Evolutionary conservation across 306 rosid species (phyloP).

Genomic region (Echinosophora koreensis): DNA sequence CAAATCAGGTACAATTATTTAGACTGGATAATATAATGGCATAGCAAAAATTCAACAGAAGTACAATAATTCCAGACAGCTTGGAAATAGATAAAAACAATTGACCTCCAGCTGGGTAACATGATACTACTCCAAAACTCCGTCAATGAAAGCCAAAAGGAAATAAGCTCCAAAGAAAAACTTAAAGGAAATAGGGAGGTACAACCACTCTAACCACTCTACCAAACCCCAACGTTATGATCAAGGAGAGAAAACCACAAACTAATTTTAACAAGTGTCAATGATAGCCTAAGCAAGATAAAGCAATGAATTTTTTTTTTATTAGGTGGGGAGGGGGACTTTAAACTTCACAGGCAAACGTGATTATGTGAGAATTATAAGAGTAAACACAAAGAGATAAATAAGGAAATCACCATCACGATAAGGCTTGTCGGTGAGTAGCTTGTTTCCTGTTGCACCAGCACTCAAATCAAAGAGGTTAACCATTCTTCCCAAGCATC

Average conservation of each 20-base stretch:
- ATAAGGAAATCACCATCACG: conserved; percentile 65
- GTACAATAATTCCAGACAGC: conserved; percentile 29
- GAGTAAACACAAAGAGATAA: background rate
- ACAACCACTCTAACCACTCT: background rate
- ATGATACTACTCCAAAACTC: conserved; percentile 17
- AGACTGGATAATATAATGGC: conserved; percentile 26
- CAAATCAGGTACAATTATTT: conserved; percentile 45
- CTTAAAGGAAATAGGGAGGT: conserved; percentile 6
- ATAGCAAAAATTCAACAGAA: conserved; percentile 30
- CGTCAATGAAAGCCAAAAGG: conserved; percentile 4
- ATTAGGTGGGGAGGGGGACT: too few relatives aligned
- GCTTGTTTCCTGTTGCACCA: conserved; percentile 75
- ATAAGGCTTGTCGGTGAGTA: conserved; percentile 82
- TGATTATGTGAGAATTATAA: too few relatives aligned
- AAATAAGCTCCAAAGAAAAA: conserved; percentile 2
- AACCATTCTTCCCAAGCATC: conserved; percentile 96
- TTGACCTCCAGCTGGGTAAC: conserved; percentile 17
- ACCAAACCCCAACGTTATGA: conserved; percentile 30
- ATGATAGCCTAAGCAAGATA: conserved; percentile 12
- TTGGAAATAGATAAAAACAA: conserved; percentile 23
- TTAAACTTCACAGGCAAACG: background rate
- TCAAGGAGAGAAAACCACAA: conserved; percentile 32
- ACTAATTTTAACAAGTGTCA: conserved; percentile 17
- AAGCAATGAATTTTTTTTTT: background rate
- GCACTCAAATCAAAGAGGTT: conserved; percentile 82